Conservation (phyloP, 1,284 basidiomycete species). For the Ustilago esculenta region DNA sequence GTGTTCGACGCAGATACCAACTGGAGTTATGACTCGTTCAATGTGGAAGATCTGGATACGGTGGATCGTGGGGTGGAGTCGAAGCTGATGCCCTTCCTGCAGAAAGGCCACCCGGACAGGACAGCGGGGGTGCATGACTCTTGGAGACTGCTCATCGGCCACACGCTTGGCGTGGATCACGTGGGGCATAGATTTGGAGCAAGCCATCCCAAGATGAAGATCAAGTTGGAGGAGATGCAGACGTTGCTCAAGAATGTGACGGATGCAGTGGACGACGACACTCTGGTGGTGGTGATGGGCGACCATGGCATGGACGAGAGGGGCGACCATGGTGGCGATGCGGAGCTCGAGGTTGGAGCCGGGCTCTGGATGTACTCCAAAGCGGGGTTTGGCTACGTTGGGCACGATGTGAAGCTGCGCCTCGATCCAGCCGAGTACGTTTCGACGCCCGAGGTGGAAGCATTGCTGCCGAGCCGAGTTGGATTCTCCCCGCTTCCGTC, state of each 20-base stretch:
- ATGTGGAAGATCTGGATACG: constrained; percentile 96
- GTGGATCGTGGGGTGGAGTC: constrained; percentile 89
- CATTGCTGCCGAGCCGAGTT: constrained; percentile 15
- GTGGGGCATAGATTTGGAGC: constrained; percentile 94
- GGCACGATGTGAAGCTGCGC: not conserved
- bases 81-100: constrained; percentile 84
- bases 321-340: constrained; percentile 96
- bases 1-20: constrained; percentile 77
- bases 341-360: constrained; percentile 82
- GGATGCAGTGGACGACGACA: constrained; percentile 55
- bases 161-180: constrained; percentile 97
- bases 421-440: constrained; percentile 22
- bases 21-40: constrained; percentile 93
- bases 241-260: constrained; percentile 42
- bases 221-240: constrained; percentile 77
- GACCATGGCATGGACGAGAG: constrained; percentile 97
- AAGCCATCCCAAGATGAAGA: constrained; percentile 83
- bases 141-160: constrained; percentile 89
- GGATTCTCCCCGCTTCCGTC: constrained; percentile 58
- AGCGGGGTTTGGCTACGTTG: constrained; percentile 12
- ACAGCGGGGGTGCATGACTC: constrained; percentile 13
- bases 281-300: constrained; percentile 85
- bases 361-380: constrained; percentile 84
- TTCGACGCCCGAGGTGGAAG: constrained; percentile 8
- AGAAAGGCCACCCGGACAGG: constrained; percentile 30